Evolutionary conservation across 2,329 filamentous ascomycete species (phyloP).

Genomic region (Epicoccum nigrum): DNA sequence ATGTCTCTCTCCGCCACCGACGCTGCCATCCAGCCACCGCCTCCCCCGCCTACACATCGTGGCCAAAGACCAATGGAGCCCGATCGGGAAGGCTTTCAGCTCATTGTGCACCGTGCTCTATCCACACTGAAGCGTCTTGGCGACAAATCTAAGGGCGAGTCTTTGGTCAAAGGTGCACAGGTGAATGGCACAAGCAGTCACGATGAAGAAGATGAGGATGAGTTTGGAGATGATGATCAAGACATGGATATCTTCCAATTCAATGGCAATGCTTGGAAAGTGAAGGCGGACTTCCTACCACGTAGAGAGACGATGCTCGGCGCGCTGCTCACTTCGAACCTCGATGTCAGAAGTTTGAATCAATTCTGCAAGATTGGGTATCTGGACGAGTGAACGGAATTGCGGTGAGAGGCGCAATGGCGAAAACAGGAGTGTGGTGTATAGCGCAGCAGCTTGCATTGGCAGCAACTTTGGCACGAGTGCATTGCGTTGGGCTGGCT

Average conservation of each 20-base stretch:
- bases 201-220: conserved; percentile 34
- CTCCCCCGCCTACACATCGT: conserved; percentile 37
- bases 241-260: conserved; percentile 43
- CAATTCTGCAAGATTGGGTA: conserved; percentile 49
- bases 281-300: conserved; percentile 52
- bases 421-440: conserved; percentile 15
- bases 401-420: conserved; percentile 4
- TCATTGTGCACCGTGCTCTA: conserved; percentile 53
- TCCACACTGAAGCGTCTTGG: conserved; percentile 55
- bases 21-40: conserved; percentile 33
- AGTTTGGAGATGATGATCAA: conserved; percentile 37
- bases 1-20: conserved; percentile 62
- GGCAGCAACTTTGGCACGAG: conserved; percentile 9
- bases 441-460: conserved; percentile 18
- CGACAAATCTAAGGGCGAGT: conserved; percentile 51
- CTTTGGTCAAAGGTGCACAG: conserved; percentile 37
- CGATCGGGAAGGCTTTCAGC: conserved; percentile 45
- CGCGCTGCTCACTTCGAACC: conserved; percentile 52
- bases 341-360: conserved; percentile 53
- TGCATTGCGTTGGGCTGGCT: conserved; percentile 7
- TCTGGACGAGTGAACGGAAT: conserved; percentile 35
- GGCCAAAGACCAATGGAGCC: conserved; percentile 43
- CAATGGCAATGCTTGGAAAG: conserved; percentile 42
- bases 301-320: conserved; percentile 54
- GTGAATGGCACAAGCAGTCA: conserved; percentile 35